Conservation (phyloP, 768 basidiomycete species). For the Mycena venus region DNA sequence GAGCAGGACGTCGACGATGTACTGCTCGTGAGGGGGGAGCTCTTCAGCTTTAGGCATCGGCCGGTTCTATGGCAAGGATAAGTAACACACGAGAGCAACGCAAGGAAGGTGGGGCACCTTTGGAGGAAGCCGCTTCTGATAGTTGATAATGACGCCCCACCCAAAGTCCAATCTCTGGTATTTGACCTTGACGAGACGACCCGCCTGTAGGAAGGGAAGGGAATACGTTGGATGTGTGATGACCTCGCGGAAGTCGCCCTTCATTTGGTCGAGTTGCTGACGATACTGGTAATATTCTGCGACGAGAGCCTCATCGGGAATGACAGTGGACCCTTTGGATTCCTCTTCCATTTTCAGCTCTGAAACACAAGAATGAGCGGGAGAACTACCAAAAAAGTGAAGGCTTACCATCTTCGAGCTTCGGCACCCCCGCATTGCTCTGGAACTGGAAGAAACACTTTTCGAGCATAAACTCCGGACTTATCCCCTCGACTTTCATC, state of each 20-base stretch:
- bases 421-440: constrained; percentile 91
- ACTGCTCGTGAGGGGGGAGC: constrained; percentile 87
- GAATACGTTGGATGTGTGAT: constrained; percentile 96
- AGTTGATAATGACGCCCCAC: constrained; percentile 96
- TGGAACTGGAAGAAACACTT: constrained; percentile 99
- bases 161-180: constrained; percentile 92
- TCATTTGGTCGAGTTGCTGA: constrained; percentile 93
- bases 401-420: constrained; percentile 82
- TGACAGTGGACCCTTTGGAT: constrained; percentile 69
- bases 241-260: constrained; percentile 89
- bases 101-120: constrained; percentile 64
- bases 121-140: constrained; percentile 86
- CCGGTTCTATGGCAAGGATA: constrained; percentile 60
- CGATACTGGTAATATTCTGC: constrained; percentile 93
- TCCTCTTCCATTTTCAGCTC: constrained; percentile 85
- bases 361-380: constrained; percentile 44
- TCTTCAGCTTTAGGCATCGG: constrained; percentile 79
- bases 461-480: constrained; percentile 98
- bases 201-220: constrained; percentile 93
- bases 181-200: constrained; percentile 92
- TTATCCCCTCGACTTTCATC: constrained; percentile 98
- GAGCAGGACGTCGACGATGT: constrained; percentile 93
- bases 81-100: background rate
- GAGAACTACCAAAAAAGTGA: background rate
- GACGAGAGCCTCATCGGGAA: constrained; percentile 87